Conservation (phyloP, 257 asterid species). For the Petunia axillaris region DNA sequence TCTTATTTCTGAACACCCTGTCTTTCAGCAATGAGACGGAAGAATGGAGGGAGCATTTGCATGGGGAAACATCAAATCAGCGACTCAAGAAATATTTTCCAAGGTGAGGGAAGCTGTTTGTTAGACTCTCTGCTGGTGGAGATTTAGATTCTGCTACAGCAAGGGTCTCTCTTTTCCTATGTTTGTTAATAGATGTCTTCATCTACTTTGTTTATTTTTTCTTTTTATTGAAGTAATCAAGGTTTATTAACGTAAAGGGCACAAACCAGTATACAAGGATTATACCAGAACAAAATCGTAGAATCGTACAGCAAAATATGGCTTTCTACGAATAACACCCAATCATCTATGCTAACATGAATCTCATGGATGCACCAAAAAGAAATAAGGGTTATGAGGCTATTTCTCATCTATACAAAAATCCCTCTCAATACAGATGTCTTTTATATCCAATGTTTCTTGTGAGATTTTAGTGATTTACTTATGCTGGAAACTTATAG, state of each 20-base stretch:
- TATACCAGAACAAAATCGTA: no score
- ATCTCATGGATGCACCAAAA: no score
- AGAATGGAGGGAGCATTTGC: constrained; percentile 19
- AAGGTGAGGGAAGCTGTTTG: constrained; percentile 25
- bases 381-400: no score
- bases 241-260: background rate
- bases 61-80: constrained; percentile 13
- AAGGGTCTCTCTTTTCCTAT: background rate
- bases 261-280: no score
- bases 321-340: no score
- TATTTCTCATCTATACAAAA: no score
- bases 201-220: background rate
- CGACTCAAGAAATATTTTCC: constrained; percentile 24
- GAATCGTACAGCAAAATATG: no score
- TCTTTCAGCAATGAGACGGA: constrained; percentile 22
- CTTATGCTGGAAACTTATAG: background rate
- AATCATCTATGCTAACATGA: no score
- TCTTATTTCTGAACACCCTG: constrained; percentile 20
- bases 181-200: background rate
- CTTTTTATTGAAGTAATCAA: background rate
- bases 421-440: background rate
- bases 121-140: constrained; percentile 6
- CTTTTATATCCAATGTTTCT: background rate
- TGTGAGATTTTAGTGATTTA: background rate
- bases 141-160: constrained; percentile 7